These are phyloP conservation scores for Leccinellum rugosiceps DNA, from an alignment of 768 basidiomycete species.

Conservation along the genomic window DNA sequence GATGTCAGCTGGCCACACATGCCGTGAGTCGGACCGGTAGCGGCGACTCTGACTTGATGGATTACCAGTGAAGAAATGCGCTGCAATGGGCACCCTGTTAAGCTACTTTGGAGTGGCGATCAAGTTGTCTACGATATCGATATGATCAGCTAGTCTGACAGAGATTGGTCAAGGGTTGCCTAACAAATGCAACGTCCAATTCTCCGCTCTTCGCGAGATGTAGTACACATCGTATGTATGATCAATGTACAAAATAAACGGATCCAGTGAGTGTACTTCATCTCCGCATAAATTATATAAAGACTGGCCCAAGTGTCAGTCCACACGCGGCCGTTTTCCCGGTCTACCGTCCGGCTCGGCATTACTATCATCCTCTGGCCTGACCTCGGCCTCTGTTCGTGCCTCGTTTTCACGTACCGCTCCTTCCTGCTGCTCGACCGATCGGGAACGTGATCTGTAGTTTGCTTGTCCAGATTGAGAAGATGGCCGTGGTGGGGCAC, in stretches of 20 bases:
- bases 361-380: conserved; percentile 17
- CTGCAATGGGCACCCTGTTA: no score
- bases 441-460: conserved; percentile 26
- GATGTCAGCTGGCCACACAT: no score
- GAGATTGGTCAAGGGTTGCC: background rate
- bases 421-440: conserved; percentile 26
- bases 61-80: no score
- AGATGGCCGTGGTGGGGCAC: conserved; percentile 14
- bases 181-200: background rate
- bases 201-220: background rate
- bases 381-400: conserved; percentile 21
- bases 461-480: conserved; percentile 12
- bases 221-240: conserved; percentile 7
- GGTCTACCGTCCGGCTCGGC: conserved; percentile 24
- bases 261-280: conserved; percentile 7
- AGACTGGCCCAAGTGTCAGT: conserved; percentile 16
- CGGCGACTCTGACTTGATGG: no score
- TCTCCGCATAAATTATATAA: conserved; percentile 19
- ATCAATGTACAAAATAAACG: conserved; percentile 9
- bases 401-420: conserved; percentile 14
- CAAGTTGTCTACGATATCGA: no score
- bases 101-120: no score
- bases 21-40: background rate
- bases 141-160: no score
- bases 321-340: conserved; percentile 31